These are phyloP conservation scores for Colletotrichum cordylinicola DNA, from an alignment of 2,329 filamentous ascomycete genomes.

Conservation along the genomic window DNA sequence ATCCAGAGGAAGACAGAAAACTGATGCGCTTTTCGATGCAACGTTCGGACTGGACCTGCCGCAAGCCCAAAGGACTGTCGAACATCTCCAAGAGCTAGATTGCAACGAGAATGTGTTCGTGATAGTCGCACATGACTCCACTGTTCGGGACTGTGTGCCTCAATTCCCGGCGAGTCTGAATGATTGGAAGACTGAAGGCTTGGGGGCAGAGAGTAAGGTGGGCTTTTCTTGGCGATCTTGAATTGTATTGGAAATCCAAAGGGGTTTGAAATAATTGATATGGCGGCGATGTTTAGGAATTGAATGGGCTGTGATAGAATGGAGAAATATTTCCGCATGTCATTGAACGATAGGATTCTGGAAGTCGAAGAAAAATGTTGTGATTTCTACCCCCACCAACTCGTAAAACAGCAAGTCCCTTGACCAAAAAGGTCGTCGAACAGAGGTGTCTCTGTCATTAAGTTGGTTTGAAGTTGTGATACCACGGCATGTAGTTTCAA, in stretches of 20 bases:
- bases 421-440: neutral
- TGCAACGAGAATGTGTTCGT: slow-evolving; percentile 27
- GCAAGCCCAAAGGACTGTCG: slow-evolving; percentile 22
- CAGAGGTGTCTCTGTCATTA: neutral
- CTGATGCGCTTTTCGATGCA: slow-evolving; percentile 27
- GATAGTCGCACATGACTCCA: slow-evolving; percentile 29
- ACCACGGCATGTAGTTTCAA: neutral
- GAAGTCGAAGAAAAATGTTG: neutral
- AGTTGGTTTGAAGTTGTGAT: neutral
- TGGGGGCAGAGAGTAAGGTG: slow-evolving; percentile 26
- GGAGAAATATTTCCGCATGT: neutral
- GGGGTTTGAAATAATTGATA: neutral
- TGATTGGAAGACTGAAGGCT: slow-evolving; percentile 26
- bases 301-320: neutral
- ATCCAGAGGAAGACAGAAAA: slow-evolving; percentile 23
- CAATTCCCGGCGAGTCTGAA: slow-evolving; percentile 28
- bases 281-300: neutral
- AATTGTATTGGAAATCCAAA: slow-evolving; percentile 4
- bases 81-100: slow-evolving; percentile 26
- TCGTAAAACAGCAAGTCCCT: neutral
- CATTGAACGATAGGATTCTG: neutral
- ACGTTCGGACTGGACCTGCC: slow-evolving; percentile 28
- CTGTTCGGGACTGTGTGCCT: slow-evolving; percentile 22
- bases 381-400: neutral
- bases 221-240: slow-evolving; percentile 27